These are phyloP conservation scores for Rhododendron vialii DNA, from an alignment of 148 eudicot genomes.

Conservation along the genomic window DNA sequence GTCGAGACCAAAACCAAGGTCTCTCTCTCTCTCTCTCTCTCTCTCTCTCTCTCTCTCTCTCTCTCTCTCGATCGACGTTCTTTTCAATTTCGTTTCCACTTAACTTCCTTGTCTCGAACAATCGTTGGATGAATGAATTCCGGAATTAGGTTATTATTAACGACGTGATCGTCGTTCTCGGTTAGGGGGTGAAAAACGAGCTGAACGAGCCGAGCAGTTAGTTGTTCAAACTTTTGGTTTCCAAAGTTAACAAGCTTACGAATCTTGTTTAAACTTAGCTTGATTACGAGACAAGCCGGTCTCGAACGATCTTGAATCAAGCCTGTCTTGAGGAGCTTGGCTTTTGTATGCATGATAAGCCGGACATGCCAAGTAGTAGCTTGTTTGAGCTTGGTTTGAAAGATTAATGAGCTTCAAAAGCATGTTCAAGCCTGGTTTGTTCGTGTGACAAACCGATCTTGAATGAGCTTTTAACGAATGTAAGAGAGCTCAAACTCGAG, in stretches of 20 bases:
- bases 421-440: too few species aligned
- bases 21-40: not conserved
- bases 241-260: not conserved
- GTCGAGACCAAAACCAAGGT: conserved; percentile 99
- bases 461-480: not conserved
- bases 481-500: not conserved
- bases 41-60: conserved; percentile 3
- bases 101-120: not conserved
- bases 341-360: not conserved
- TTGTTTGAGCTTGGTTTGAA: not conserved
- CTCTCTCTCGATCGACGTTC: not conserved
- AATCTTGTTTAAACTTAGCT: too few species aligned
- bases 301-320: not conserved
- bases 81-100: not conserved
- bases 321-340: not conserved
- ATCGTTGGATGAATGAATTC: not conserved
- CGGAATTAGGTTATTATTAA: not conserved
- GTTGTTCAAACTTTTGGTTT: not conserved
- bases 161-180: not conserved
- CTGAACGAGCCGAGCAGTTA: not conserved
- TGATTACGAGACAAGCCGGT: not conserved
- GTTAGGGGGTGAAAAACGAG: not conserved
- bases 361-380: not conserved
- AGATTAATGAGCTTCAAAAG: not conserved
- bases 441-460: not conserved